Evolutionary conservation across 768 basidiomycete genomes (phyloP).

Genomic region (Boletus barrowsii): DNA sequence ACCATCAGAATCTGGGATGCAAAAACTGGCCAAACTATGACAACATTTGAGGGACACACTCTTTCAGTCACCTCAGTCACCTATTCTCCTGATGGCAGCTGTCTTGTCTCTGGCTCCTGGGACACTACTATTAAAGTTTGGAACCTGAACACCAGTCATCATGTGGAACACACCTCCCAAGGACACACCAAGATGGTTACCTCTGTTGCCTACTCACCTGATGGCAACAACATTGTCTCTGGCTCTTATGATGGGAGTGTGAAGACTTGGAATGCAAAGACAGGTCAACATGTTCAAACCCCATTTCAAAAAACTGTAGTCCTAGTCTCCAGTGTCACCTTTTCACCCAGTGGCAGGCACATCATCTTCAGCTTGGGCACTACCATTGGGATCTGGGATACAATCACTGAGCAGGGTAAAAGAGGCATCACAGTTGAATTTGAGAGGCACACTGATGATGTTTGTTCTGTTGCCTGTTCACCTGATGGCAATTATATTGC

Average conservation of each 20-base stretch:
- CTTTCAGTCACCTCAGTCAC: not conserved
- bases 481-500: constrained; percentile 14
- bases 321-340: not conserved
- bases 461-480: constrained; percentile 11
- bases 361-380: constrained; percentile 17
- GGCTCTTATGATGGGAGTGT: constrained; percentile 7
- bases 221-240: constrained; percentile 13
- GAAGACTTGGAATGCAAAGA: constrained; percentile 6
- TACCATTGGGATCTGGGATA: constrained; percentile 9
- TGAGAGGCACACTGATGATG: not conserved
- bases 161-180: not conserved
- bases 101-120: constrained; percentile 14
- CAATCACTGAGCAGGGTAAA: not conserved
- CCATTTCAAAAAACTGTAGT: not conserved
- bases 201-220: constrained; percentile 16
- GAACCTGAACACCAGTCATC: constrained; percentile 8
- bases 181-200: constrained; percentile 1
- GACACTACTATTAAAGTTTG: constrained; percentile 16
- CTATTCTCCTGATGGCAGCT: constrained; percentile 18
- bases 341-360: constrained; percentile 21
- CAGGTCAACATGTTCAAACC: constrained; percentile 3
- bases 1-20: constrained; percentile 22
- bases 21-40: constrained; percentile 10
- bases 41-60: constrained; percentile 16
- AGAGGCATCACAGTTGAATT: not conserved